A percentile compares a stretch with the other conserved stretches of the same genome.
These are phyloP conservation scores for Onygenales sp. DNA, from an alignment of 2,329 filamentous ascomycete genomes.

Conservation along the genomic window DNA sequence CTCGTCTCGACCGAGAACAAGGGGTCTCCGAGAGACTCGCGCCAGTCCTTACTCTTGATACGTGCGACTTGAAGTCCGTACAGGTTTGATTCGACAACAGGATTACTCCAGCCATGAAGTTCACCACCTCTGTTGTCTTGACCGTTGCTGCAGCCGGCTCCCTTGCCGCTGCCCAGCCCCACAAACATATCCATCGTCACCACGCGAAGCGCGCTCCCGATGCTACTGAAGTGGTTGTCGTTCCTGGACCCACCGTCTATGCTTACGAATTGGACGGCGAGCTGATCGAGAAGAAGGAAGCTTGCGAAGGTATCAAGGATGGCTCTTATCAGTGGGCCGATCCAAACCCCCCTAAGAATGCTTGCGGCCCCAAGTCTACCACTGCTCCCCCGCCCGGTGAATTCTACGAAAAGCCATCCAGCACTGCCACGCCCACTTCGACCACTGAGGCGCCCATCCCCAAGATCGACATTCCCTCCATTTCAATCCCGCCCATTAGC, in stretches of 20 bases:
- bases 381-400: slow-evolving; percentile 5
- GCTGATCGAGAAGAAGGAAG: slow-evolving; percentile 52
- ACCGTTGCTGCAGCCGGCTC: slow-evolving; percentile 35
- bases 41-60: slow-evolving; percentile 10
- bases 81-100: neutral
- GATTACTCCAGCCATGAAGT: slow-evolving; percentile 24
- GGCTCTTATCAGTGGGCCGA: slow-evolving; percentile 58
- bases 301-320: slow-evolving; percentile 60
- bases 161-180: slow-evolving; percentile 31
- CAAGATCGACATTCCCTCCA: slow-evolving; percentile 11
- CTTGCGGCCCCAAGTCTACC: slow-evolving; percentile 27
- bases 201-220: slow-evolving; percentile 29
- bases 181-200: slow-evolving; percentile 33
- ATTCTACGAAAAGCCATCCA: slow-evolving; percentile 12
- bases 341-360: slow-evolving; percentile 49
- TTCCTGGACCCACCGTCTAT: slow-evolving; percentile 54
- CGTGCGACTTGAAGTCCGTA: slow-evolving; percentile 9
- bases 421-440: slow-evolving; percentile 21
- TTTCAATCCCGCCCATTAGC: slow-evolving; percentile 13
- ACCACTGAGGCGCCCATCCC: slow-evolving; percentile 29
- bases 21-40: slow-evolving; percentile 13
- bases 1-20: neutral
- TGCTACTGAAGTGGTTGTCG: slow-evolving; percentile 42
- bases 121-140: slow-evolving; percentile 25
- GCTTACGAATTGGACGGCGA: slow-evolving; percentile 64